Percentiles rank a stretch among this genome's conserved stretches.
These are phyloP conservation scores for Tricharina praecox DNA, from an alignment of 495 filamentous ascomycete species.

Conservation along the genomic window DNA sequence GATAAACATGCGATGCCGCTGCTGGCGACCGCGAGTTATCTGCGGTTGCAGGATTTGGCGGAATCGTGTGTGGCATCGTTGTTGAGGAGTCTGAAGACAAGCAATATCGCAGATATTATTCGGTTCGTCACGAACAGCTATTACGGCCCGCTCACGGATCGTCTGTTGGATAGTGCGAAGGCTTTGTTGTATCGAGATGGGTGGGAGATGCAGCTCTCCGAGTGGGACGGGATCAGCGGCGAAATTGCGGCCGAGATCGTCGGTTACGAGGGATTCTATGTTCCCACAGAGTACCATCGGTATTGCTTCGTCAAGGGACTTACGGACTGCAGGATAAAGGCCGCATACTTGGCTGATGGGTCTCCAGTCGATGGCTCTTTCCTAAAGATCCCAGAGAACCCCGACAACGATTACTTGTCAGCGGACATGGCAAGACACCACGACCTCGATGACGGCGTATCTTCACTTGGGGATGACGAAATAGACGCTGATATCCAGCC, in stretches of 20 bases:
- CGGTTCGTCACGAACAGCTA: conserved; percentile 42
- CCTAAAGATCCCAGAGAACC: conserved; percentile 17
- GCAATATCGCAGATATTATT: conserved; percentile 33
- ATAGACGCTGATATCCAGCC: conserved; percentile 38
- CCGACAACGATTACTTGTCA: conserved; percentile 19
- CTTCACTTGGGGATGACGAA: conserved; percentile 11
- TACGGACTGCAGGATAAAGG: conserved; percentile 35
- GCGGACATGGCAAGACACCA: no score
- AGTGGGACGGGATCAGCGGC: conserved; percentile 42
- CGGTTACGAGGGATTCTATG: conserved; percentile 44
- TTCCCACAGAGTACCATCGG: conserved; percentile 41
- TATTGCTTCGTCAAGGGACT: conserved; percentile 40
- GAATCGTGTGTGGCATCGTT: conserved; percentile 39
- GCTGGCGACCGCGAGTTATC: conserved; percentile 43
- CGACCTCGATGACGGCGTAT: conserved; percentile 2
- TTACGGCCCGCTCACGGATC: conserved; percentile 40
- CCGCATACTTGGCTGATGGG: conserved; percentile 22
- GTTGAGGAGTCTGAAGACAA: conserved; percentile 36
- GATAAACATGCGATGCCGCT: conserved; percentile 39
- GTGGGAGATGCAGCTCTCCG: conserved; percentile 40
- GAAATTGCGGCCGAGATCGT: conserved; percentile 42
- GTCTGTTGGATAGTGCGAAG: conserved; percentile 39
- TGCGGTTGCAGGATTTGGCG: conserved; percentile 43
- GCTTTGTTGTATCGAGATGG: conserved; percentile 45
- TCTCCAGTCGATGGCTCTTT: conserved; percentile 31